A percentile compares a stretch with the other conserved stretches of the same genome.
Evolutionary conservation across 2,329 filamentous ascomycete genomes (phyloP).

Genomic region (Dryadomyces quercivorus): DNA sequence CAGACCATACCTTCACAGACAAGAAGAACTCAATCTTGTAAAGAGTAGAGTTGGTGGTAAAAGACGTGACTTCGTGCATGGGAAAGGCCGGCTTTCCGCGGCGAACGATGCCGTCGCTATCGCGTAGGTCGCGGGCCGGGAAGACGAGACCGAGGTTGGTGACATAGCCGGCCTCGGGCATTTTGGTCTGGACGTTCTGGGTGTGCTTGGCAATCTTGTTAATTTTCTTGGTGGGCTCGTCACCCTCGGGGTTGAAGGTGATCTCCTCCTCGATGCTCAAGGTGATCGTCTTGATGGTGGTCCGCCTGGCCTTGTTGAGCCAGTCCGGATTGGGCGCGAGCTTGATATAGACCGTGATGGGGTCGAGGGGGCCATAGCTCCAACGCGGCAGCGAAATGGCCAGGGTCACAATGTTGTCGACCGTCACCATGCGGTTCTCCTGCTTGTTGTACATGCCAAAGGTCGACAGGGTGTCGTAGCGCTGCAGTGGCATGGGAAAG

Average conservation of each 20-base stretch:
- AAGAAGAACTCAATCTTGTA: constrained; percentile 99
- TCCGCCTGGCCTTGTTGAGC: constrained; percentile 78
- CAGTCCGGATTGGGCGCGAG: constrained; percentile 85
- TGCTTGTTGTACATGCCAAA: constrained; percentile 99
- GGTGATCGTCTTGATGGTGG: constrained; percentile 89
- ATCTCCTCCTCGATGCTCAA: constrained; percentile 94
- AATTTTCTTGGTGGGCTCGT: constrained; percentile 82
- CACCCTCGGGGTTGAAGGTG: constrained; percentile 95
- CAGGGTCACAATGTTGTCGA: constrained; percentile 83
- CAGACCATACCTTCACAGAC: constrained; percentile 62
- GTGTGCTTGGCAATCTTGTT: constrained; percentile 79
- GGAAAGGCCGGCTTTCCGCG: constrained; percentile 80
- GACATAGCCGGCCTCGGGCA: constrained; percentile 85
- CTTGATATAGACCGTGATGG: constrained; percentile 92
- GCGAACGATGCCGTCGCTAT: constrained; percentile 76
- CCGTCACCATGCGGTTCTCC: constrained; percentile 72
- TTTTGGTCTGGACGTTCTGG: constrained; percentile 66
- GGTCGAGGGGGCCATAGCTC: constrained; percentile 93
- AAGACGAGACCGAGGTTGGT: constrained; percentile 88
- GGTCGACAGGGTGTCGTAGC: constrained; percentile 93
- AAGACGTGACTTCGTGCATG: constrained; percentile 75
- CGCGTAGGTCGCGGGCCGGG: constrained; percentile 76
- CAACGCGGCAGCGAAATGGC: constrained; percentile 87
- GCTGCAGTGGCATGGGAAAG: constrained; percentile 79
- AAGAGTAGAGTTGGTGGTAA: constrained; percentile 84